Percentiles rank a stretch among this genome's conserved stretches.
phyloP scores from a whole-genome alignment of 768 basidiomycete genomes.

The Mycena belliarum region DNA sequence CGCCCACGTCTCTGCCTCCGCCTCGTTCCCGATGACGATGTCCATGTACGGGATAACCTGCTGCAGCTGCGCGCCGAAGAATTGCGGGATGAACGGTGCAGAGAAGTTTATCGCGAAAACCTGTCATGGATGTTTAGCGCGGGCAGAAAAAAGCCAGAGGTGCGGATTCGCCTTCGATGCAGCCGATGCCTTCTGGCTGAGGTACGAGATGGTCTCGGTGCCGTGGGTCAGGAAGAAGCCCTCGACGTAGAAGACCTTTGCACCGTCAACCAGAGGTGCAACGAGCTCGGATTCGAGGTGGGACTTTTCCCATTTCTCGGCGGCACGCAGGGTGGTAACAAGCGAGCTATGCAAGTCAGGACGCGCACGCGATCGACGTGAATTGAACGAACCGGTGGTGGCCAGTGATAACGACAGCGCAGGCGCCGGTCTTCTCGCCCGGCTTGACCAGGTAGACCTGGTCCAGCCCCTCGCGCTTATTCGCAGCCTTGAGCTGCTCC shows the following conservation, averaged over 20 bases:
- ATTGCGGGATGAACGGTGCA: slow-evolving; percentile 95
- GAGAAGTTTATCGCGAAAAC: slow-evolving; percentile 92
- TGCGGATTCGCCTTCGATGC: slow-evolving; percentile 64
- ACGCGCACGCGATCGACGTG: background rate
- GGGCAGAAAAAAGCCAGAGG: background rate
- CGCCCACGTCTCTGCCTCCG: slow-evolving; percentile 89
- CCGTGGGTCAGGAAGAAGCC: slow-evolving; percentile 99
- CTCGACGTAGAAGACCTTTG: slow-evolving; percentile 90
- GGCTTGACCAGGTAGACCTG: slow-evolving; percentile 88
- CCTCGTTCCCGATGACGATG: slow-evolving; percentile 94
- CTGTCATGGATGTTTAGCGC: slow-evolving; percentile 37
- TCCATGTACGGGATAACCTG: slow-evolving; percentile 84
- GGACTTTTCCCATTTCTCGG: slow-evolving; percentile 83
- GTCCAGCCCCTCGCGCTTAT: slow-evolving; percentile 87
- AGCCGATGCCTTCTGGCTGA: slow-evolving; percentile 76
- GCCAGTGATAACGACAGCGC: slow-evolving; percentile 92
- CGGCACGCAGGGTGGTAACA: slow-evolving; percentile 86
- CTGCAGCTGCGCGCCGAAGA: slow-evolving; percentile 83
- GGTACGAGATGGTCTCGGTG: slow-evolving; percentile 61
- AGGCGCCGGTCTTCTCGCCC: slow-evolving; percentile 91
- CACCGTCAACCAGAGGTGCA: slow-evolving; percentile 73
- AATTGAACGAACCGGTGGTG: slow-evolving; percentile 73
- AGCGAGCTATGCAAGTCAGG: slow-evolving; percentile 61
- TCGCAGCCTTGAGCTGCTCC: slow-evolving; percentile 83
- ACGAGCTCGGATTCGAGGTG: slow-evolving; percentile 79